Base-by-base conservation (phyloP, 2,329 filamentous ascomycete genomes). In the Aspergillus terreus region DNA sequence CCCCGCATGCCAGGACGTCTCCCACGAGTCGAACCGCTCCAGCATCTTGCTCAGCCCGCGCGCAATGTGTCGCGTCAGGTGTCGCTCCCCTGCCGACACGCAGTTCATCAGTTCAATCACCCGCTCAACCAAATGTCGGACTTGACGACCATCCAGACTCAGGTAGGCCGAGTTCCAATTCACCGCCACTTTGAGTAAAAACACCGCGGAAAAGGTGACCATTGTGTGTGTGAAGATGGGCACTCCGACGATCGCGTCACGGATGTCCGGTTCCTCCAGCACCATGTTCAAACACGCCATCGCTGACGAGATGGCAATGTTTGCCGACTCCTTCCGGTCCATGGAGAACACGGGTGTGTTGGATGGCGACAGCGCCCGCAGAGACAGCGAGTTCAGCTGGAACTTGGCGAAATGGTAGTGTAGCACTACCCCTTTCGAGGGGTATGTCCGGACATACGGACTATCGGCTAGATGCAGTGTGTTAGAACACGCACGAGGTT, bases 381-480 rank as follows among this genome's bases (percentile, higher is more conserved):
- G 63, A 3, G 69, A 70, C 21, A 74, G 67, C 5, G 71, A 74
- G 55, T 80, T 78, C 17, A 81, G 71, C 55, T 80, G 77, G 44
- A 81, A 76, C 54, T 78, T 78, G 19, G 76, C 77, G 49, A 81
- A 78, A 55, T 80, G 75, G 55, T 77, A 78, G 60, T 81, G 78
- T 7, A 81, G 63, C 4, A 78, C 73, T 15, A 78, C 76, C 2
- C 76, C 77, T 58, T 77, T 78, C 10, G 74, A 75, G 1, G 76
- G 76, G 53, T 78, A 79, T 1, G 74, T 74, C 15, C 75, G 74
- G 46, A 78, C 73, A 47, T 72, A 74, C 4, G 74, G 65, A 52
- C 77, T 77, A 25, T 74, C 70, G 50, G 66, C 70, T 71, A 45
- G 23, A 46, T 33, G 27, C 19, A 12, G 7, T 36, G 17, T 52